Evolutionary conservation across 306 rosid genomes (phyloP), one percentile per base, ranked within the genome.

Genomic region (Citrullus mucosospermus): DNA sequence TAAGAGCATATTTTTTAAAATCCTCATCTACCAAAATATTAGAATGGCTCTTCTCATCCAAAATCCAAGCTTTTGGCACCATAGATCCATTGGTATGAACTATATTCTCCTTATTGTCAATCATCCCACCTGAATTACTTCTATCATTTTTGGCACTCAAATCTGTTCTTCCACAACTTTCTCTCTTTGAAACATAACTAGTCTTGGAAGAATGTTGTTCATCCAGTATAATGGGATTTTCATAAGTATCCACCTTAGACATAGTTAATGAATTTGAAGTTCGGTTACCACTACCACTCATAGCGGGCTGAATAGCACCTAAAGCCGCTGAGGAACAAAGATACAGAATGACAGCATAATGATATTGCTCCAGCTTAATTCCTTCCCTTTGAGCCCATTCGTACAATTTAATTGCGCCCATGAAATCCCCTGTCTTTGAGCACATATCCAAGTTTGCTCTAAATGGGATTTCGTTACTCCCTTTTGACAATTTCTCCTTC

Each of bases 291-390:
- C 62, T 82, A 78, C 98, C 98, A 80, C 96, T 95, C 85, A 92
- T 95, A 2, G 97, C 96, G 2, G 98, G 97, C 48, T 44, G 87
- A 83, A 95, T 86, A 80, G 86, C 90, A 80, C 97, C 98, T 77
- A 86, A 83, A 63, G 98, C 95, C 0, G 96, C 95, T 77, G 98
- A 92, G 81, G 98, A 92, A 81, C 97, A 94, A 66, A 94, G 89
- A 85, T 94, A 92, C 80, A 94, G 67, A 8, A 94, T 75, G 2
- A 94, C 97, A 3, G 93, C 90, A 83, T 89, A 95, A 81, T 92
- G 96, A 77, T 92, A 91, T 77, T 89, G 96, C 41, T 76, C 85
- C 79, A 95, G 50, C 79, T 76, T 79, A 55, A 87, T 75, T 9
- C 88, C 96, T 46, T 88, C 87, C 6, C 58, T 82, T 18, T 44